Conservation (phyloP, 169 alveolate genomes). For the Theileria annulata region DNA sequence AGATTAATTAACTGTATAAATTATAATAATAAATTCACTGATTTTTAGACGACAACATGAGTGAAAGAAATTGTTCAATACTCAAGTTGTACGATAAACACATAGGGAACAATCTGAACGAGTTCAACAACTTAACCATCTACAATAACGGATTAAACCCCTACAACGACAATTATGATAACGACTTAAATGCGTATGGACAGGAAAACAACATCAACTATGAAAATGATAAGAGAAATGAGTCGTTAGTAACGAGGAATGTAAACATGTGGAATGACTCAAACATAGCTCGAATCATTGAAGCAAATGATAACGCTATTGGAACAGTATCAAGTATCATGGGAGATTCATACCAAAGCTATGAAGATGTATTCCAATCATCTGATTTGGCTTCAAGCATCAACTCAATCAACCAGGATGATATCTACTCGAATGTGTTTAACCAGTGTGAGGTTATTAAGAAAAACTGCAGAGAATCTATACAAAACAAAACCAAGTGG, state of each 20-base stretch:
- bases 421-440: conserved; percentile 33
- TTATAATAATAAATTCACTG: too few species aligned
- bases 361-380: conserved; percentile 11
- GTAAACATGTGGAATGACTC: conserved; percentile 20
- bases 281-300: background rate
- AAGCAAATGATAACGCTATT: background rate
- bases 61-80: background rate
- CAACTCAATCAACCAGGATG: conserved; percentile 23
- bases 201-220: background rate
- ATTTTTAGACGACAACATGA: background rate
- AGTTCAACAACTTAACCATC: background rate
- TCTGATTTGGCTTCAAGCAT: conserved; percentile 1
- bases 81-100: background rate
- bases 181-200: background rate
- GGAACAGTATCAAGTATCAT: background rate
- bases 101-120: background rate
- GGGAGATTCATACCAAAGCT: conserved; percentile 7
- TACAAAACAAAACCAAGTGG: conserved; percentile 18
- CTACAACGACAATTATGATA: background rate
- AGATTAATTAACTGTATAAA: background rate
- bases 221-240: conserved; percentile 14
- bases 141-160: conserved; percentile 4
- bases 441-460: conserved; percentile 54
- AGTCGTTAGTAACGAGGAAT: conserved; percentile 4
- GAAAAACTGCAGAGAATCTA: conserved; percentile 24